Evolutionary conservation across 306 rosid species (phyloP).

Genomic region (Psophocarpus tetragonolobus): DNA sequence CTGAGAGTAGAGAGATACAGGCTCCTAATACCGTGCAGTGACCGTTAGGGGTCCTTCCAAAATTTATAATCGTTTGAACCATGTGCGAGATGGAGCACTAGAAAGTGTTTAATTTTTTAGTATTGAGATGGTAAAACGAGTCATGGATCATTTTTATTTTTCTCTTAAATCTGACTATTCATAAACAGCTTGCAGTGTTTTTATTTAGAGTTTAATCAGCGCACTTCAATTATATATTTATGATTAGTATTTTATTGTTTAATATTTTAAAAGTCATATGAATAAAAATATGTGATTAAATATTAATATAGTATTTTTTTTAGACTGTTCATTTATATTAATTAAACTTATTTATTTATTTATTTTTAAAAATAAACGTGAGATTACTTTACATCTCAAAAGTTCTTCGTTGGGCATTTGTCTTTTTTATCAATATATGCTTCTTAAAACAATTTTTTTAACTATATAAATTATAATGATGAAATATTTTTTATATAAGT

Average conservation of each 20-base stretch:
- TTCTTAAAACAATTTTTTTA: background rate
- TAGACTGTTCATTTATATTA: no score
- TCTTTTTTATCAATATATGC: background rate
- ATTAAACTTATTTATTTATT: no score
- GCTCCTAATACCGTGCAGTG: slow-evolving; percentile 38
- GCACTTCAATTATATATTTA: no score
- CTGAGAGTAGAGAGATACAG: background rate
- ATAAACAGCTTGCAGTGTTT: background rate
- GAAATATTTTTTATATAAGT: no score
- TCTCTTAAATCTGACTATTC: background rate
- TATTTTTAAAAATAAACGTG: no score
- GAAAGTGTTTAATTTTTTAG: background rate
- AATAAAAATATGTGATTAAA: no score
- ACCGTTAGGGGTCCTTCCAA: slow-evolving; percentile 42
- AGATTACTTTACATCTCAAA: background rate
- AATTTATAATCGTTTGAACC: slow-evolving; percentile 30
- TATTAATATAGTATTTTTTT: no score
- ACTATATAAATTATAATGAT: background rate
- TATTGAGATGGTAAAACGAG: background rate
- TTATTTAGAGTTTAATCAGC: no score
- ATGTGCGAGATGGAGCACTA: slow-evolving; percentile 8
- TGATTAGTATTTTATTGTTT: no score
- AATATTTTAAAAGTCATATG: no score
- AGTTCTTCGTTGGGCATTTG: background rate
- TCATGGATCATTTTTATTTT: background rate